Evolutionary conservation across 2,329 filamentous ascomycete genomes (phyloP).

Genomic region (Clathrospora elynae): DNA sequence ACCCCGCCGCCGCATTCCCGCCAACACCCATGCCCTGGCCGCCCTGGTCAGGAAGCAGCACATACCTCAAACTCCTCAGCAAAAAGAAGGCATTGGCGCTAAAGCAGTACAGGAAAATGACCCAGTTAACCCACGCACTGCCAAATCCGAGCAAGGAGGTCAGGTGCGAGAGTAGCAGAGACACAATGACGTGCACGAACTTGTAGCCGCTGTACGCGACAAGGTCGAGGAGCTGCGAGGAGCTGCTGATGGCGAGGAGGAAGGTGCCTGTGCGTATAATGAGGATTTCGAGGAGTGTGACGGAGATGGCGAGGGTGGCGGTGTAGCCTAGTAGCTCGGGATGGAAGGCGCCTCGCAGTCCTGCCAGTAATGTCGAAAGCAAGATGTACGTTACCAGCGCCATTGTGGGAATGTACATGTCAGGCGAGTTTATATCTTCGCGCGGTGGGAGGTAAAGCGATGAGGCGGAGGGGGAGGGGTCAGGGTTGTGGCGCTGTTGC

Average conservation of each 20-base stretch:
- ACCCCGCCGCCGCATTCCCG: conserved; percentile 56
- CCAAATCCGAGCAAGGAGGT: conserved; percentile 71
- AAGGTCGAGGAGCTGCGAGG: conserved; percentile 89
- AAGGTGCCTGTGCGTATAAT: conserved; percentile 91
- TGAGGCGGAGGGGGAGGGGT: conserved; percentile 19
- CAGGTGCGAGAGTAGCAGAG: conserved; percentile 74
- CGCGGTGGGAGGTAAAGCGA: conserved; percentile 78
- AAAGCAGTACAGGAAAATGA: conserved; percentile 88
- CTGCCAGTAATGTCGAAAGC: conserved; percentile 86
- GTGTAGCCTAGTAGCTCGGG: conserved; percentile 91
- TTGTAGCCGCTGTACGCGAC: conserved; percentile 98
- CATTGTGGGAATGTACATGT: conserved; percentile 99
- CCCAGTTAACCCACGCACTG: conserved; percentile 86
- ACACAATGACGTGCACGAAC: conserved; percentile 94
- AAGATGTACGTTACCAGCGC: conserved; percentile 97
- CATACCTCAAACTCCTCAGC: conserved; percentile 93
- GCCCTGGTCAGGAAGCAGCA: conserved; percentile 76
- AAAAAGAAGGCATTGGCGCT: conserved; percentile 93
- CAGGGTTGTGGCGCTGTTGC: conserved; percentile 69
- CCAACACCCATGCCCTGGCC: conserved; percentile 37
- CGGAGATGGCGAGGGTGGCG: conserved; percentile 79
- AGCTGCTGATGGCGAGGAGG: conserved; percentile 88
- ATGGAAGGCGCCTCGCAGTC: conserved; percentile 87
- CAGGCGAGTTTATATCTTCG: conserved; percentile 95
- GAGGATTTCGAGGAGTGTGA: conserved; percentile 87